Percentiles rank a stretch among this genome's conserved stretches.
phyloP scores from a whole-genome alignment of 495 filamentous ascomycete species.

The Penicillium paradoxum region DNA sequence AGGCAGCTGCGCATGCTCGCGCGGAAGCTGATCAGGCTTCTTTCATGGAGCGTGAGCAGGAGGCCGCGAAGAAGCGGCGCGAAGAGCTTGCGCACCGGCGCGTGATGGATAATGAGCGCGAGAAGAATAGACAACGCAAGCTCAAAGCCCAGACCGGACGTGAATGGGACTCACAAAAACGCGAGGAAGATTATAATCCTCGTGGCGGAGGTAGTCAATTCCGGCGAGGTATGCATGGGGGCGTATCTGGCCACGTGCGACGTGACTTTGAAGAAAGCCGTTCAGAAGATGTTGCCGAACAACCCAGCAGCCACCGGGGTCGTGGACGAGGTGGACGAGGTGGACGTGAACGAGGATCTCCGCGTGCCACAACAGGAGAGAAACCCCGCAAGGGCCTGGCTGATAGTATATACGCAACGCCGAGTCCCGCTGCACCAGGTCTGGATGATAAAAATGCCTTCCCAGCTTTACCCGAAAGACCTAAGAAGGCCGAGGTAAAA shows the following conservation, averaged over 20 bases:
- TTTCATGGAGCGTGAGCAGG: conserved; percentile 60
- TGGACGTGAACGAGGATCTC: conserved; percentile 31
- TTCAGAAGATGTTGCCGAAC: conserved; percentile 13
- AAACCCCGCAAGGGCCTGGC: conserved; percentile 16
- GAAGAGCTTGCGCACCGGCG: conserved; percentile 52
- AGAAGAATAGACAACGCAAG: conserved; percentile 67
- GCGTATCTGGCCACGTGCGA: conserved; percentile 41
- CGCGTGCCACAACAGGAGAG: conserved; percentile 28
- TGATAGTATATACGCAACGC: conserved; percentile 9
- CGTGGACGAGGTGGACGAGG: conserved; percentile 28
- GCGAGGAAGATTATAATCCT: conserved; percentile 54
- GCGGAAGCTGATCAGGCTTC: conserved; percentile 64
- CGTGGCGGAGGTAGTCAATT: conserved; percentile 42
- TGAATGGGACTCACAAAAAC: conserved; percentile 76
- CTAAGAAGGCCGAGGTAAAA: conserved; percentile 12
- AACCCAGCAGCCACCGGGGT: conserved; percentile 13
- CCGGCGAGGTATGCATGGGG: conserved; percentile 58
- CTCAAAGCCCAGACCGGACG: conserved; percentile 58
- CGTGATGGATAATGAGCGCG: conserved; percentile 64
- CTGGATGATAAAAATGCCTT: conserved; percentile 37
- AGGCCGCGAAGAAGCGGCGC: conserved; percentile 48
- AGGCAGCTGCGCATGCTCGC: conserved; percentile 56
- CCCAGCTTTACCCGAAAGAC: conserved; percentile 36
- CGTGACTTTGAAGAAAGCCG: conserved; percentile 29
- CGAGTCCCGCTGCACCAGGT: conserved; percentile 16